A percentile compares a stretch with the other conserved stretches of the same genome.
Evolutionary conservation across 2,329 filamentous ascomycete genomes (phyloP).

Genomic region (Hymenoscyphus occultus): DNA sequence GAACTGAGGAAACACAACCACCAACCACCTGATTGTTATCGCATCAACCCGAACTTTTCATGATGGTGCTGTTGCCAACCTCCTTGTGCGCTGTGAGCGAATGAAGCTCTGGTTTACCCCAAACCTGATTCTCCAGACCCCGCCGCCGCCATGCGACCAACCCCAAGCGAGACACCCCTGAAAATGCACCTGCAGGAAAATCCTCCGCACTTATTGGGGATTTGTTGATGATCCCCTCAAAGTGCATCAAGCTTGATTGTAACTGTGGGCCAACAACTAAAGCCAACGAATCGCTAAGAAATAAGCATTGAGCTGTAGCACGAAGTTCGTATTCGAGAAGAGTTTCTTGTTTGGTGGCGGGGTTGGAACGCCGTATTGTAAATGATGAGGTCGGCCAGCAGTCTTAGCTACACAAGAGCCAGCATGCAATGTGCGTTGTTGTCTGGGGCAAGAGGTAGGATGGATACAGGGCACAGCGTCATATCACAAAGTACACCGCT

Average conservation of each 20-base stretch:
- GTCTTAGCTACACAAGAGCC: conserved; percentile 3
- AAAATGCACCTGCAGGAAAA: background rate
- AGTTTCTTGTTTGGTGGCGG: background rate
- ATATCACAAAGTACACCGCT: background rate
- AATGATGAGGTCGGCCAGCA: conserved; percentile 14
- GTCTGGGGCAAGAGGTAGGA: background rate
- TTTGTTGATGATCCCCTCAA: background rate
- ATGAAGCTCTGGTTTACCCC: conserved; percentile 8
- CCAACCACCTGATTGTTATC: conserved; percentile 1
- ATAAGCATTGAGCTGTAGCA: background rate
- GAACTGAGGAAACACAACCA: background rate
- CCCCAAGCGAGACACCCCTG: conserved; percentile 3
- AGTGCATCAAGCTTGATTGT: background rate
- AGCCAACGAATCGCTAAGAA: background rate
- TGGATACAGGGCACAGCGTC: background rate
- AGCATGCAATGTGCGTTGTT: conserved; percentile 1
- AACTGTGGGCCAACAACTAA: background rate
- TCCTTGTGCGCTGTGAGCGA: background rate
- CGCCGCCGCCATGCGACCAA: conserved; percentile 3
- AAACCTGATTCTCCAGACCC: conserved; percentile 2
- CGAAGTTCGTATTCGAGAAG: background rate
- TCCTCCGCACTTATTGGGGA: background rate
- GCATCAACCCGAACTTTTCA: background rate
- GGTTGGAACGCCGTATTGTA: background rate
- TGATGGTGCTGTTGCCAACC: conserved; percentile 1